Percentiles rank a stretch among this genome's conserved stretches.
phyloP scores from a whole-genome alignment of 2,329 filamentous ascomycete species.

The Elsinoe necatrix region DNA sequence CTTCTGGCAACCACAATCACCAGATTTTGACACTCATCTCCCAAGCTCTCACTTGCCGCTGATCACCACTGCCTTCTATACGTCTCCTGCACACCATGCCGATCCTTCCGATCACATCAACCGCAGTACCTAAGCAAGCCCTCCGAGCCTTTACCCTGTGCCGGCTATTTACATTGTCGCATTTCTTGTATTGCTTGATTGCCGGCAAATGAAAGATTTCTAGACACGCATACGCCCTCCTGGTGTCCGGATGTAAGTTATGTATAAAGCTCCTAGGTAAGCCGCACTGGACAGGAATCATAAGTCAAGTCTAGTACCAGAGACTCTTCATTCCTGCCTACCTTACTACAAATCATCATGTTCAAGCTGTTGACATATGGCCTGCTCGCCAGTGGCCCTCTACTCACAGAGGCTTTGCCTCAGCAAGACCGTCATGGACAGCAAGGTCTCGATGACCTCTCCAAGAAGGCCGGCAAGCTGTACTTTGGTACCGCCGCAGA shows the following conservation, averaged over 20 bases:
- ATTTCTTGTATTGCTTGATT: constrained; percentile 4
- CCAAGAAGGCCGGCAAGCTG: constrained; percentile 45
- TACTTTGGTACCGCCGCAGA: constrained; percentile 55
- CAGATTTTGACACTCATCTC: not conserved
- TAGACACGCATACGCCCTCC: not conserved
- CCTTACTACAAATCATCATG: not conserved
- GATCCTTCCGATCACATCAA: constrained; percentile 3
- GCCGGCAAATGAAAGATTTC: not conserved
- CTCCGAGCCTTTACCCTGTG: constrained; percentile 5
- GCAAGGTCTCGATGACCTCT: constrained; percentile 43
- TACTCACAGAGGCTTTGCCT: not conserved
- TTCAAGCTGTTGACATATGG: constrained; percentile 1
- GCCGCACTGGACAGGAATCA: not conserved
- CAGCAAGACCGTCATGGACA: not conserved
- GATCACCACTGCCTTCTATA: not conserved
- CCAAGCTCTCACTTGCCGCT: not conserved
- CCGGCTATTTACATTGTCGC: constrained; percentile 5
- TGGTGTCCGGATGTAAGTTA: not conserved
- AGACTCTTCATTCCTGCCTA: not conserved
- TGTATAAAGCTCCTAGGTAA: not conserved
- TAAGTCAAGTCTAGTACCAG: not conserved
- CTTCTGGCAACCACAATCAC: not conserved
- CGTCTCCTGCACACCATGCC: not conserved
- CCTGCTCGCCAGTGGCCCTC: not conserved
- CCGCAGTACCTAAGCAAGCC: not conserved